phyloP scores from a whole-genome alignment of 2,329 filamentous ascomycete genomes.

The Geosmithia flava region DNA sequence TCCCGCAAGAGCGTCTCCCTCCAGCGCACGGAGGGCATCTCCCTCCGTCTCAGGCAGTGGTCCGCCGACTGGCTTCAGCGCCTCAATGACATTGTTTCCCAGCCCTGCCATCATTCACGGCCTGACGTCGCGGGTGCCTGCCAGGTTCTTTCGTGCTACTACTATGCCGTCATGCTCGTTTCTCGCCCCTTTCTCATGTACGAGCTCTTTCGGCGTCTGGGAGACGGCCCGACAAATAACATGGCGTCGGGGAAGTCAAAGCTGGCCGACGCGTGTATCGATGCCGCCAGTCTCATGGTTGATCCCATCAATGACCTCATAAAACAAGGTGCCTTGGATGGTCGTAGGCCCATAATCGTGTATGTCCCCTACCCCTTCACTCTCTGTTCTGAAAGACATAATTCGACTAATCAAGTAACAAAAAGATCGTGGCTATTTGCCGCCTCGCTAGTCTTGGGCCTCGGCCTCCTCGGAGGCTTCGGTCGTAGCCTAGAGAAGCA shows the following conservation, averaged over 20 bases:
- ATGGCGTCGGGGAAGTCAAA: constrained; percentile 31
- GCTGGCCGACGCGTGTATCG: constrained; percentile 41
- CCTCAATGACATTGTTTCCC: constrained; percentile 25
- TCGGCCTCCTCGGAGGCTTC: constrained; percentile 37
- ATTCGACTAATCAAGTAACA: not conserved
- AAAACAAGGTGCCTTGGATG: constrained; percentile 25
- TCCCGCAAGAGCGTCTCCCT: constrained; percentile 39
- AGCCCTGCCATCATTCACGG: constrained; percentile 8
- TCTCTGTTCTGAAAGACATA: no score
- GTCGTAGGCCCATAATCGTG: constrained; percentile 36
- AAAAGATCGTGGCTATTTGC: constrained; percentile 41
- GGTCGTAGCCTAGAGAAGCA: constrained; percentile 39
- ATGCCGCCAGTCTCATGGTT: constrained; percentile 40
- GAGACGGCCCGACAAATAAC: constrained; percentile 15
- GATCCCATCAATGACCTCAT: constrained; percentile 33
- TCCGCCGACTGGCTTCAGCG: constrained; percentile 32
- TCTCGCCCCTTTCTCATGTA: constrained; percentile 44
- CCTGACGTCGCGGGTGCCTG: constrained; percentile 31
- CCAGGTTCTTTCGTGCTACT: constrained; percentile 38
- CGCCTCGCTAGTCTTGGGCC: constrained; percentile 36
- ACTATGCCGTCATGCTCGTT: constrained; percentile 45
- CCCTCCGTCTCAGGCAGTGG: constrained; percentile 38
- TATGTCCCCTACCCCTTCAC: constrained; percentile 15
- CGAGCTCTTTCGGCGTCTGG: constrained; percentile 33
- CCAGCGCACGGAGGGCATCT: constrained; percentile 40